Evolutionary conservation across 495 filamentous ascomycete species (phyloP).

Genomic region (Xylaria palmicola): DNA sequence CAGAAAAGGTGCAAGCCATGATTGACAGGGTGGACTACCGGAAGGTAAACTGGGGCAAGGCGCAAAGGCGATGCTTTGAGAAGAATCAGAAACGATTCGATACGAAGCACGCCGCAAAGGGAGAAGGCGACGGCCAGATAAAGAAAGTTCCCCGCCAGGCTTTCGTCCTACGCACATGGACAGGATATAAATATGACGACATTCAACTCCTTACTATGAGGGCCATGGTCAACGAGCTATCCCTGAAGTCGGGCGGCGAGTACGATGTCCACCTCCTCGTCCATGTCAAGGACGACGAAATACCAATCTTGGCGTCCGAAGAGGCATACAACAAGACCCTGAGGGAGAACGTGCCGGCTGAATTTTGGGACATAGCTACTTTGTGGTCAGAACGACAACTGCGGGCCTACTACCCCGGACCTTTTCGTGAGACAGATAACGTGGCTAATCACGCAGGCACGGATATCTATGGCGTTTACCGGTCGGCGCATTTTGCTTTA

Average conservation of each 20-base stretch:
- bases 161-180: slow-evolving; percentile 43
- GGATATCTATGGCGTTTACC: slow-evolving; percentile 38
- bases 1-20: slow-evolving; percentile 61
- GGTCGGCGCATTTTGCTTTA: slow-evolving; percentile 41
- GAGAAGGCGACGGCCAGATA: slow-evolving; percentile 14
- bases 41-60: slow-evolving; percentile 68
- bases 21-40: slow-evolving; percentile 69
- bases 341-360: slow-evolving; percentile 50
- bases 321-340: slow-evolving; percentile 51
- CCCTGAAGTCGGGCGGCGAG: slow-evolving; percentile 55
- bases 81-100: slow-evolving; percentile 65
- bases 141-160: slow-evolving; percentile 31
- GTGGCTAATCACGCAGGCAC: slow-evolving; percentile 45
- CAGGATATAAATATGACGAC: slow-evolving; percentile 40
- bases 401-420: slow-evolving; percentile 39
- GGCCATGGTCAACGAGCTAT: slow-evolving; percentile 55
- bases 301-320: slow-evolving; percentile 51
- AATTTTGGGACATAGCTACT: slow-evolving; percentile 55
- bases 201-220: slow-evolving; percentile 49
- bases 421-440: slow-evolving; percentile 39
- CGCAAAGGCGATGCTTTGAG: slow-evolving; percentile 67
- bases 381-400: slow-evolving; percentile 53
- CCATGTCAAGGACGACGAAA: slow-evolving; percentile 55
- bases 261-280: slow-evolving; percentile 60
- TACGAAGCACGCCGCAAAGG: slow-evolving; percentile 4